Conservation (phyloP, 495 filamentous ascomycete species). For the Copromyces sp. region DNA sequence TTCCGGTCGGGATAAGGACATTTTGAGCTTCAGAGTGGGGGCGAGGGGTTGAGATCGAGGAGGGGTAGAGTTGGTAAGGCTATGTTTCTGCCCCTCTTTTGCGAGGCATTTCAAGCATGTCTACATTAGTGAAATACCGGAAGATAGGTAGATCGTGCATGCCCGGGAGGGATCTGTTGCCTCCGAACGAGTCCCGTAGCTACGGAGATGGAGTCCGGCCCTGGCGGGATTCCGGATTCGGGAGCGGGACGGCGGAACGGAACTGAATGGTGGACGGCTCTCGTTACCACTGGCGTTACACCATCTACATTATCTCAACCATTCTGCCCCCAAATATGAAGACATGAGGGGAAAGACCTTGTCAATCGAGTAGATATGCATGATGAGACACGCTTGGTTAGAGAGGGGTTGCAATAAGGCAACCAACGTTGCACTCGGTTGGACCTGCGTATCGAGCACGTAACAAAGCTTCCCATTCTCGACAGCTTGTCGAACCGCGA, state of each 20-base stretch:
- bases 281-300: no score
- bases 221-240: neutral
- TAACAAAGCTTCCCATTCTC: neutral
- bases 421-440: neutral
- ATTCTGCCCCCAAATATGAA: neutral
- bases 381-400: neutral
- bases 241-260: neutral
- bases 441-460: neutral
- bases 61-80: neutral
- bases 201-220: neutral
- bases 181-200: neutral
- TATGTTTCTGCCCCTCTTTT: neutral
- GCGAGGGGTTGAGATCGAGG: neutral
- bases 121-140: neutral
- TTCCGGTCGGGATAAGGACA: neutral
- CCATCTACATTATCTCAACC: no score
- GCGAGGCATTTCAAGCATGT: neutral
- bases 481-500: neutral
- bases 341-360: neutral
- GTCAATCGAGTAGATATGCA: neutral
- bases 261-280: neutral
- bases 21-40: neutral
- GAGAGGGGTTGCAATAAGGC: neutral
- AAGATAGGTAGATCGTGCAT: no score
- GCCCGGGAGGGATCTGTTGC: neutral